These are phyloP conservation scores for Mycena leptocephala DNA, from an alignment of 768 basidiomycete species.

Conservation along the genomic window DNA sequence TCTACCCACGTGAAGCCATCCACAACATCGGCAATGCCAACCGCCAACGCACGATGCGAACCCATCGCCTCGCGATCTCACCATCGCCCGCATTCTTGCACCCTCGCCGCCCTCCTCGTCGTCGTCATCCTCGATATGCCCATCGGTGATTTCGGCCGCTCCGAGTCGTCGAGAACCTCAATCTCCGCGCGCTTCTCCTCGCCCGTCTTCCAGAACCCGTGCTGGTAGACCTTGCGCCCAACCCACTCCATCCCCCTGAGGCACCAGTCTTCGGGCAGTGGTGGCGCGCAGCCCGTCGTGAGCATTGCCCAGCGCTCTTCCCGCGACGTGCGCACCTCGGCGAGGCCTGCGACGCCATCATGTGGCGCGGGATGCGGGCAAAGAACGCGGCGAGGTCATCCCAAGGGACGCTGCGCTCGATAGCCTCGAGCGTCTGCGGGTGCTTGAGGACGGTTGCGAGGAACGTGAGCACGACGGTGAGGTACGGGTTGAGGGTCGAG, in stretches of 20 bases:
- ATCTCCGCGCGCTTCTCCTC: slow-evolving; percentile 80
- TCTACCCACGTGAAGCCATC: slow-evolving; percentile 83
- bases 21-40: slow-evolving; percentile 78
- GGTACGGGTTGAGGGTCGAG: slow-evolving; percentile 86
- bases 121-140: slow-evolving; percentile 86
- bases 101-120: slow-evolving; percentile 62
- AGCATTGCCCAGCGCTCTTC: slow-evolving; percentile 77
- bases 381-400: slow-evolving; percentile 78
- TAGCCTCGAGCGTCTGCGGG: slow-evolving; percentile 67
- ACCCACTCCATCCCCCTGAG: slow-evolving; percentile 98
- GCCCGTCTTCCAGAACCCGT: slow-evolving; percentile 93
- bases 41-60: slow-evolving; percentile 80
- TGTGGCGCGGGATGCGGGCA: slow-evolving; percentile 68
- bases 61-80: slow-evolving; percentile 78
- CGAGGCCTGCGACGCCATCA: slow-evolving; percentile 64
- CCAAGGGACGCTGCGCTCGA: slow-evolving; percentile 93
- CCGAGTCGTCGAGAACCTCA: slow-evolving; percentile 81
- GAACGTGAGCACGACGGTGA: slow-evolving; percentile 91
- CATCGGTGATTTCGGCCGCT: slow-evolving; percentile 77
- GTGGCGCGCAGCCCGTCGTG: slow-evolving; percentile 77
- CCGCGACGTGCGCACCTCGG: slow-evolving; percentile 44
- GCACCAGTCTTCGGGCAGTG: slow-evolving; percentile 95
- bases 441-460: slow-evolving; percentile 84
- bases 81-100: slow-evolving; percentile 44
- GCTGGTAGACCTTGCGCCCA: slow-evolving; percentile 89